phyloP scores from a whole-genome alignment of 2,329 filamentous ascomycete species.

The Neopestalotiopsis sp. region DNA sequence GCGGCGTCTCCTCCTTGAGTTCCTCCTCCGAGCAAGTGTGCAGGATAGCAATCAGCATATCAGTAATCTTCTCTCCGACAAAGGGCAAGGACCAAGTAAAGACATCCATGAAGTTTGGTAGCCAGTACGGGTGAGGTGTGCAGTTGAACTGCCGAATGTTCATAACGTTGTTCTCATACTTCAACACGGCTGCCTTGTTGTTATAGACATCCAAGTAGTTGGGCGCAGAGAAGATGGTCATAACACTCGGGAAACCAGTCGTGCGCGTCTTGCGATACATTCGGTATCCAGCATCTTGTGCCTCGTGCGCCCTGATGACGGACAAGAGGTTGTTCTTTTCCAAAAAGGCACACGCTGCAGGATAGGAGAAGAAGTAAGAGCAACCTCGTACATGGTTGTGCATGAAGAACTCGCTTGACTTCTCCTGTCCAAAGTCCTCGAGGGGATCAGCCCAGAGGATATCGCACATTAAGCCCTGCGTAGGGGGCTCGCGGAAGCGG shows the following conservation, averaged over 20 bases:
- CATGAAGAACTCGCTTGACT: constrained; percentile 95
- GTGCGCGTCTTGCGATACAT: constrained; percentile 99
- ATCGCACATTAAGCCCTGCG: constrained; percentile 98
- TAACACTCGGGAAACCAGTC: constrained; percentile 97
- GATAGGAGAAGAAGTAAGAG: constrained; percentile 99
- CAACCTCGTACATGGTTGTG: constrained; percentile 99
- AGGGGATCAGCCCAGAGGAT: constrained; percentile 98
- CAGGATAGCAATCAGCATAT: constrained; percentile 98
- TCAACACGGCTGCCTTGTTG: constrained; percentile 98
- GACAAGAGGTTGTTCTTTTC: constrained; percentile 99
- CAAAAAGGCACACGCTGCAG: constrained; percentile 93
- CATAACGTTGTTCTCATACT: constrained; percentile 99
- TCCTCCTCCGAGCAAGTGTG: constrained; percentile 99
- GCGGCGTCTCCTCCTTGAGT: constrained; percentile 84
- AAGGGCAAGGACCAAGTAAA: constrained; percentile 99
- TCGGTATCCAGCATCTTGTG: constrained; percentile 96
- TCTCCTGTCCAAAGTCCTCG: constrained; percentile 98
- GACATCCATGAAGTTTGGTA: constrained; percentile 99
- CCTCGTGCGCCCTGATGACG: constrained; percentile 96
- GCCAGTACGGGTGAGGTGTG: constrained; percentile 98
- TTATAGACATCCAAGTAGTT: constrained; percentile 99
- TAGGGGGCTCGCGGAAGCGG: constrained; percentile 95
- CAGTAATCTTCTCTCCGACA: constrained; percentile 98
- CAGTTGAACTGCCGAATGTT: constrained; percentile 99
- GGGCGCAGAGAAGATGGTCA: constrained; percentile 99